These are phyloP conservation scores for Sporisorium graminicola DNA, from an alignment of 1,284 basidiomycete species.

Conservation along the genomic window DNA sequence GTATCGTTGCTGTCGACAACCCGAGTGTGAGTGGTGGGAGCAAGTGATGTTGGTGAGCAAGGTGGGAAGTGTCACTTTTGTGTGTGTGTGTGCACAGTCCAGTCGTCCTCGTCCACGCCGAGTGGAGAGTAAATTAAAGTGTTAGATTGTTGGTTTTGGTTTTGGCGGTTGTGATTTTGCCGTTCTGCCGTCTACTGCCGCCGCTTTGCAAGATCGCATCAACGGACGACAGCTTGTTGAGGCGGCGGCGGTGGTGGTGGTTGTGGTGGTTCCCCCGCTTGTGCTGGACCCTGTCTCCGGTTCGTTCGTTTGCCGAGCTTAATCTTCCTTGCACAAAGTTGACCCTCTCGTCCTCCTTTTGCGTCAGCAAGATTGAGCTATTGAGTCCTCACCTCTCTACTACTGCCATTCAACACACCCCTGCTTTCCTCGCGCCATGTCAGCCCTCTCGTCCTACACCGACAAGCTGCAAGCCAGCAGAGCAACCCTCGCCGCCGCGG, in stretches of 20 bases:
- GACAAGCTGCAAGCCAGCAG: slow-evolving; percentile 27
- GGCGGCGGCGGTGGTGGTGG: background rate
- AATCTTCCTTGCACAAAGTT: background rate
- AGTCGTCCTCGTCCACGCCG: slow-evolving; percentile 10
- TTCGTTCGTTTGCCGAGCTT: slow-evolving; percentile 6
- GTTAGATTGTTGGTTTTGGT: background rate
- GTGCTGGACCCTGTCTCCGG: slow-evolving; percentile 10
- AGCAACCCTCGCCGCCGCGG: slow-evolving; percentile 31
- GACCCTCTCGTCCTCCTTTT: too few species aligned
- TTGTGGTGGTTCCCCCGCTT: background rate
- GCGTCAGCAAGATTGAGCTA: too few species aligned
- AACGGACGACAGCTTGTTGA: background rate
- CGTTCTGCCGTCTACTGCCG: background rate
- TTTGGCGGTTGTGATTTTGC: background rate
- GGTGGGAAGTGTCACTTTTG: slow-evolving; percentile 11
- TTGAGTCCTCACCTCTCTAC: background rate
- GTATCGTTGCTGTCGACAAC: slow-evolving; percentile 8
- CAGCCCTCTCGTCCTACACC: slow-evolving; percentile 21
- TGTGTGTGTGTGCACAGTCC: slow-evolving; percentile 18
- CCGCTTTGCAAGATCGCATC: too few species aligned
- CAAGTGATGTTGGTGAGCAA: background rate
- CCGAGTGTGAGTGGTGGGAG: background rate
- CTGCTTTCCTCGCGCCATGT: slow-evolving; percentile 1
- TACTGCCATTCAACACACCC: background rate
- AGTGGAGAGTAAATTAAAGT: background rate